Base-by-base conservation (phyloP, 2,329 filamentous ascomycete species). In the Fusarium newnesense region DNA sequence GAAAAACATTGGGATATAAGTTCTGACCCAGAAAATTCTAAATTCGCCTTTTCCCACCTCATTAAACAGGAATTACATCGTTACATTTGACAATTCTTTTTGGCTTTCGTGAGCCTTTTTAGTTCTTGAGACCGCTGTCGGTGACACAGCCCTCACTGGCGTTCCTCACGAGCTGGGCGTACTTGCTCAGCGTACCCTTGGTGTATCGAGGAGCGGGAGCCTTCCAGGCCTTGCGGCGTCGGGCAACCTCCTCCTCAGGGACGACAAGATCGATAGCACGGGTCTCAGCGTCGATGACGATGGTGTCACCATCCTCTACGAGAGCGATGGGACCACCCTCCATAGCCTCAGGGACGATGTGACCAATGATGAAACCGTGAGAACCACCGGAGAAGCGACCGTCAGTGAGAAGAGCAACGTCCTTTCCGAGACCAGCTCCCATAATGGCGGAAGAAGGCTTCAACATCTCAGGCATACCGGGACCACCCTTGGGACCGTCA, bases 391-490 rank as follows among this genome's bases (percentile, higher is more conserved):
- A 93, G 86, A 94, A 95, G 43, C 93, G 90, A 1, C 91, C 91
- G 77, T 95, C 92, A 4, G 92, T 94, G 69, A 94, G 87, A 52
- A 94, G 88, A 2, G 92, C 92, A 19, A 94, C 91, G 75, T 94
- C 92, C 77, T 93, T 88, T 75, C 92, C 92, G 47, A 98, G 88
- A 42, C 93, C 93, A 10, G 94, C 94, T 60, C 95, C 95, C 94
- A 97, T 97, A 79, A 98, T 93, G 56, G 95, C 94, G 1, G 94
- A 95, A 60, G 90, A 93, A n/a, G 95, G 94, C 86, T 97, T 97
- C 70, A 98, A 86, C 87, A 97, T 96, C 85, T 98, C 95, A 37
- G 95, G 95, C 92, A 98, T 98, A 65, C 95, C 95, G 2, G 95
- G 95, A 0, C 95, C 95, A 74, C 95, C 95, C 85, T 96, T 97